Evolutionary conservation across 352 stramenopile genomes (phyloP).

Genomic region (Blastocystis sp.): DNA sequence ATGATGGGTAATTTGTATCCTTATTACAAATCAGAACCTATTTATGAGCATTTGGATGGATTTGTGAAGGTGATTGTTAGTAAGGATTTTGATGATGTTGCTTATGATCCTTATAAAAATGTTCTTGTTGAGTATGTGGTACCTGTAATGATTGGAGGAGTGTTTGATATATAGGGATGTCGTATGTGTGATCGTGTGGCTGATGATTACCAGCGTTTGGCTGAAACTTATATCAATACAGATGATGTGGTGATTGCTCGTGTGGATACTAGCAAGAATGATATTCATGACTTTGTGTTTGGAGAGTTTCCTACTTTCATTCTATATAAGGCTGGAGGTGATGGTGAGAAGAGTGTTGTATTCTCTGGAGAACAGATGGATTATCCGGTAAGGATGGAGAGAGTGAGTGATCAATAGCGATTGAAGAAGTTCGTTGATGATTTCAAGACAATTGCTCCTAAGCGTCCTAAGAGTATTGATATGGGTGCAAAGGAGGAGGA

Average conservation of each 20-base stretch:
- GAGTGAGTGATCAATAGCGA: not conserved
- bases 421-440: constrained; percentile 44
- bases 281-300: not conserved
- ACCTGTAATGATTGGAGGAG: not conserved
- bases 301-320: constrained; percentile 16
- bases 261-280: constrained; percentile 29
- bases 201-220: constrained; percentile 44
- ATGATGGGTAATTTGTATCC: not conserved
- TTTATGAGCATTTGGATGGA: constrained; percentile 29
- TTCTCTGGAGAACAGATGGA: not conserved
- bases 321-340: constrained; percentile 16
- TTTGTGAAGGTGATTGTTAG: constrained; percentile 32
- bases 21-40: constrained; percentile 21
- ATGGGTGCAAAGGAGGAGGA: not conserved
- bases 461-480: not conserved
- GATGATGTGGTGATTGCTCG: constrained; percentile 54
- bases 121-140: constrained; percentile 59
- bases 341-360: not conserved
- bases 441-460: not conserved
- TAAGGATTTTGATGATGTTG: constrained; percentile 37
- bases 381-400: not conserved
- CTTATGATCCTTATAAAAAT: constrained; percentile 22
- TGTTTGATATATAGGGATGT: not conserved
- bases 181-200: constrained; percentile 24
- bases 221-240: not conserved